Conservation (phyloP, 2,329 filamentous ascomycete genomes). For the Ilyonectria sp. region DNA sequence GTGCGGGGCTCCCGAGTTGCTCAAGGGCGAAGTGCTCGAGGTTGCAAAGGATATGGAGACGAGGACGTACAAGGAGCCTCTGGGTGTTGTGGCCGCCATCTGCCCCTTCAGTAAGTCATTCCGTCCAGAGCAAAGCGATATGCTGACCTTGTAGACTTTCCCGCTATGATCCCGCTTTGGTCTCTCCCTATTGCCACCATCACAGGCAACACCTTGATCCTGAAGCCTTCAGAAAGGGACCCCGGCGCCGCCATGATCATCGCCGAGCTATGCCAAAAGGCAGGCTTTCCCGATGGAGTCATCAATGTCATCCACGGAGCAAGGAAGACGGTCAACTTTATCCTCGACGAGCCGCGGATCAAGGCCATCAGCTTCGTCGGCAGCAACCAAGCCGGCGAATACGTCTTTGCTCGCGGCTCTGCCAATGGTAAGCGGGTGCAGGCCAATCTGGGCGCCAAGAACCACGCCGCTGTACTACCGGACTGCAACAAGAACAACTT, state of each 20-base stretch:
- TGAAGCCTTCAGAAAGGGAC: slow-evolving; percentile 86
- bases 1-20: slow-evolving; percentile 80
- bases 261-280: slow-evolving; percentile 80
- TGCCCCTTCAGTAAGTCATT: slow-evolving; percentile 78
- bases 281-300: slow-evolving; percentile 82
- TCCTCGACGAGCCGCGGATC: slow-evolving; percentile 77
- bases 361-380: slow-evolving; percentile 80
- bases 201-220: slow-evolving; percentile 82
- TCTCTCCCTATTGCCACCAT: slow-evolving; percentile 85
- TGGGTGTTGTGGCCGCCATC: slow-evolving; percentile 83
- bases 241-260: slow-evolving; percentile 85
- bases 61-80: slow-evolving; percentile 80
- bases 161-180: slow-evolving; percentile 89
- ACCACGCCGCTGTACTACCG: slow-evolving; percentile 77
- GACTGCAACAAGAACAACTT: slow-evolving; percentile 80
- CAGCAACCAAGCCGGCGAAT: slow-evolving; percentile 78
- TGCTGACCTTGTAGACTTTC: slow-evolving; percentile 71
- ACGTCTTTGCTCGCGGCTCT: slow-evolving; percentile 78
- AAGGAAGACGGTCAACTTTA: slow-evolving; percentile 77
- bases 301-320: slow-evolving; percentile 77
- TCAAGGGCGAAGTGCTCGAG: slow-evolving; percentile 83
- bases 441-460: slow-evolving; percentile 79
- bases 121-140: not conserved
- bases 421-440: slow-evolving; percentile 80
- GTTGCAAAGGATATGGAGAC: slow-evolving; percentile 90